Conservation (phyloP, 345 rosid genomes). For the Eucalyptus decipiens region DNA sequence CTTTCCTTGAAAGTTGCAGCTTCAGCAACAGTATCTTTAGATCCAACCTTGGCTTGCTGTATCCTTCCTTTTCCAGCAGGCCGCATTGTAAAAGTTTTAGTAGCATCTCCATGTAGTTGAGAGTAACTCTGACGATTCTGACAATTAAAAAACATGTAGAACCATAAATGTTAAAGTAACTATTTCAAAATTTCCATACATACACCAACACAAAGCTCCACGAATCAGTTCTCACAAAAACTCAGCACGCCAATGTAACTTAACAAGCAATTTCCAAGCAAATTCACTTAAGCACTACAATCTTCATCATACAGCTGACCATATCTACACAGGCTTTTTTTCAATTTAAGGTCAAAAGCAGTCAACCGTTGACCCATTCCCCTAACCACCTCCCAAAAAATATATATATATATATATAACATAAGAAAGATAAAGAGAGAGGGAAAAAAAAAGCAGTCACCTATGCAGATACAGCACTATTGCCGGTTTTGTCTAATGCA, state of each 20-base stretch:
- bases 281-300: background rate
- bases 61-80: slow-evolving; percentile 51
- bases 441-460: background rate
- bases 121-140: slow-evolving; percentile 39
- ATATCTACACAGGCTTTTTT: background rate
- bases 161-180: background rate
- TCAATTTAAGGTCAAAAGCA: background rate
- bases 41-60: slow-evolving; percentile 31
- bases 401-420: background rate
- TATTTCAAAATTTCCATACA: background rate
- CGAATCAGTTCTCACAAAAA: background rate
- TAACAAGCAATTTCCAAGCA: background rate
- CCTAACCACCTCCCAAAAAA: background rate
- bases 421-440: no score
- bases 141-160: background rate
- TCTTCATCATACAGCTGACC: background rate
- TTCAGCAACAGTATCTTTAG: slow-evolving; percentile 36
- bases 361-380: background rate
- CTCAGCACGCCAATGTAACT: background rate
- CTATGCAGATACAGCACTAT: background rate
- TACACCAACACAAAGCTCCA: background rate
- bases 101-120: slow-evolving; percentile 38
- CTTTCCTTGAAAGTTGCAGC: slow-evolving; percentile 32
- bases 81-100: slow-evolving; percentile 14
- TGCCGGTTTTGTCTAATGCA: background rate